Evolutionary conservation across 768 basidiomycete species (phyloP).

Genomic region (Boletus vermiculosoides): DNA sequence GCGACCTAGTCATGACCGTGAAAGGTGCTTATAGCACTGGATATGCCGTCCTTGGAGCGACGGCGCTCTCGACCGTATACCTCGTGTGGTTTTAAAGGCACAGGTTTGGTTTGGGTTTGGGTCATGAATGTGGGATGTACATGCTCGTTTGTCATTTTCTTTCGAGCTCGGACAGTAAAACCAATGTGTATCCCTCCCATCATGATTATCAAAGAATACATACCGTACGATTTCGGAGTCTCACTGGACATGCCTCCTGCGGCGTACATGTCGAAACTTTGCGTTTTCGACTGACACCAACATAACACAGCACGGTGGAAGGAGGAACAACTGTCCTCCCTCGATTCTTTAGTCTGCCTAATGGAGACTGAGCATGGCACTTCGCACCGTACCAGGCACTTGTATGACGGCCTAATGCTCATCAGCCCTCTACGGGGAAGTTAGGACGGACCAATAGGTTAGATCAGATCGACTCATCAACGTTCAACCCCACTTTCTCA

Average conservation of each 20-base stretch:
- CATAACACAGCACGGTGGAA: too few relatives aligned
- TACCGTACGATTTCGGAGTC: too few relatives aligned
- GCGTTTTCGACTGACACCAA: too few relatives aligned
- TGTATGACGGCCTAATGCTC: background rate
- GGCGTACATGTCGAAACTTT: too few relatives aligned
- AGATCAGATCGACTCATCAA: background rate
- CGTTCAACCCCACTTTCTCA: too few relatives aligned
- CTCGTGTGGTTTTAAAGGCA: slow-evolving; percentile 38
- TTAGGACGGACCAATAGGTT: background rate
- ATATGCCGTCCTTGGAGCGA: slow-evolving; percentile 80
- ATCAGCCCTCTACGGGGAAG: background rate
- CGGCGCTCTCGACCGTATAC: slow-evolving; percentile 70
- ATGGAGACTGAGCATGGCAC: background rate
- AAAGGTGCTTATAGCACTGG: slow-evolving; percentile 80
- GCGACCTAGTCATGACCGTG: slow-evolving; percentile 64
- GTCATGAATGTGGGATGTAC: background rate
- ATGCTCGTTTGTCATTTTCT: background rate
- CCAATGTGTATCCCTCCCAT: background rate
- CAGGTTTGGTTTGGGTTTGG: slow-evolving; percentile 40
- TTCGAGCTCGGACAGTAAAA: background rate
- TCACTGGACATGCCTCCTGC: too few relatives aligned
- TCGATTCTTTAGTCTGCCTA: background rate
- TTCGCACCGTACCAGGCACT: background rate
- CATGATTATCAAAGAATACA: too few relatives aligned
- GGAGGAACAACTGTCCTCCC: too few relatives aligned